Conservation (phyloP, 345 rosid genomes). For the Excoecaria agallocha region DNA sequence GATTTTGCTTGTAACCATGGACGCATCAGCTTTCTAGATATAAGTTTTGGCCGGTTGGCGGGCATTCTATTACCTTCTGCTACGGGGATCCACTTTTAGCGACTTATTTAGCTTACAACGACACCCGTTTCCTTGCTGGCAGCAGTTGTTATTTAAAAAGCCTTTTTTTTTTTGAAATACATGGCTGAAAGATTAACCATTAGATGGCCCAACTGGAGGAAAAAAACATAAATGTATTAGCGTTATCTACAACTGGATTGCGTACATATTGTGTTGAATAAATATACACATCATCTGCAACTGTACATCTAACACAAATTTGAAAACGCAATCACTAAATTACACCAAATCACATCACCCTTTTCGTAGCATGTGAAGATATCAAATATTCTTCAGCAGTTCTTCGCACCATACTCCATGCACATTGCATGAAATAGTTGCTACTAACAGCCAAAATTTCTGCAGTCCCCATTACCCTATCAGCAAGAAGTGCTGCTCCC, state of each 20-base stretch:
- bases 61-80: no score
- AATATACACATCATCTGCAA: neutral
- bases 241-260: neutral
- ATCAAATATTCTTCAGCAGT: conserved; percentile 5
- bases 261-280: neutral
- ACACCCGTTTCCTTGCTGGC: no score
- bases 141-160: no score
- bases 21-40: no score
- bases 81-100: no score
- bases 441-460: conserved; percentile 13
- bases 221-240: neutral
- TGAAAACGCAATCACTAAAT: neutral
- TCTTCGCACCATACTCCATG: conserved; percentile 15
- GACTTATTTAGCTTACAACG: no score
- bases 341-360: neutral
- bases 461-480: conserved; percentile 10
- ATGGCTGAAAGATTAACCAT: neutral
- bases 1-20: no score
- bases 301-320: neutral
- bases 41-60: no score
- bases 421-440: conserved; percentile 6
- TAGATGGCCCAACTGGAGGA: neutral
- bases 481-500: conserved; percentile 9
- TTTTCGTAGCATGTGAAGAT: neutral
- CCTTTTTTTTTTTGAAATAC: neutral